Base-by-base conservation (phyloP, 495 filamentous ascomycete species). In the Aspergillus saccharolyticus region DNA sequence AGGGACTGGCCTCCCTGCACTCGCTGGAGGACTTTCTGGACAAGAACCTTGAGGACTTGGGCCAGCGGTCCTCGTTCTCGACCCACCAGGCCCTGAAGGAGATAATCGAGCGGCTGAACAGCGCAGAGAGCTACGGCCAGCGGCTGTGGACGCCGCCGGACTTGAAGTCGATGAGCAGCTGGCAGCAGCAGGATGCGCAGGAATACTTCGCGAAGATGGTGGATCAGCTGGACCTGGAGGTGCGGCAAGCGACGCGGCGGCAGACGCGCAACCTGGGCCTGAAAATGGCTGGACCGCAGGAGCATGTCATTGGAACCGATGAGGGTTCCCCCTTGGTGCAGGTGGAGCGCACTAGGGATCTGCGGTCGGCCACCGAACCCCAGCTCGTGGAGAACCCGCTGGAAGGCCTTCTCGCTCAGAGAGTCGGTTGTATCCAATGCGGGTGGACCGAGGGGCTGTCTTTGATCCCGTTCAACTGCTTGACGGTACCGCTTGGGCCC, bases 181-280 rank as follows among this genome's bases (percentile, higher is more conserved):
- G 88, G 86, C 87, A 96, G 68, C 95, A 99, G 65, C 95, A 99
- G 66, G 95, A 99, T 75, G 95, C 95, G 5, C 95, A 99, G 70
- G 95, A 99, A 69, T 99, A 96, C 66, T 96, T 89, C 54, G 90
- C 91, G 17, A 96, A 92, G 63, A 74, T 99, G 21, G 76, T 96
- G 54, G 89, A 93, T 51, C 85, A 92, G 59, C 74, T 99, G 44
- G 91, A 97, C 62, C 86, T 86, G 62, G 91, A 95, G 60, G 75
- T 89, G 22, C 68, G 73, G 17, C 77, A 78, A 49, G 79, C 75
- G 19, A 68, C 76, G 7, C 72, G 72, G 2, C 72, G 75, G 17
- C 63, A 74, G 59, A 70, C 72, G 44, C 57, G 70, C 51, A 74
- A 75, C 28, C 33, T 67, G 53, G 80, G 80, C 5, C 56, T 82